phyloP scores from a whole-genome alignment of 2,329 filamentous ascomycete species.

The Dryadomyces quercivorus region DNA sequence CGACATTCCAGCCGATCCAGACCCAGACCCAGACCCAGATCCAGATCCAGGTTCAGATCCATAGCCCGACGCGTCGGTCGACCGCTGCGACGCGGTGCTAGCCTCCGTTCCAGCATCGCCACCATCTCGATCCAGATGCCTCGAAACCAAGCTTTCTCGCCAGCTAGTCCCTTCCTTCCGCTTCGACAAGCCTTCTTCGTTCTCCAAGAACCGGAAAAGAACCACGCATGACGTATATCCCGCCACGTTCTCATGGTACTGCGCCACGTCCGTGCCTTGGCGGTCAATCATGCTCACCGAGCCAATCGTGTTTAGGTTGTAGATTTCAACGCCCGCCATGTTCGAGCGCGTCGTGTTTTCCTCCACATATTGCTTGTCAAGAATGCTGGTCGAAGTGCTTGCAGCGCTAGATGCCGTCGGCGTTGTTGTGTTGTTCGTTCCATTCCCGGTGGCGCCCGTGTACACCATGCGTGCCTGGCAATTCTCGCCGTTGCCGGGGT shows the following conservation, averaged over 20 bases:
- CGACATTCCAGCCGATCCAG: not conserved
- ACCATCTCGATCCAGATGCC: too few species aligned
- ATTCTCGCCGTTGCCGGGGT: constrained; percentile 21
- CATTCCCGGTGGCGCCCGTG: constrained; percentile 16
- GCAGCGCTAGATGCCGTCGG: too few species aligned
- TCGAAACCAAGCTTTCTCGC: not conserved
- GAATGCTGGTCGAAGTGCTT: too few species aligned
- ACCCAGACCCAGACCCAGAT: too few species aligned
- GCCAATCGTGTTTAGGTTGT: constrained; percentile 35
- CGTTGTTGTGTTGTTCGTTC: not conserved
- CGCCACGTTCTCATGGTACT: constrained; percentile 12
- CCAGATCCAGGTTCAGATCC: too few species aligned
- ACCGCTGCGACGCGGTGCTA: too few species aligned
- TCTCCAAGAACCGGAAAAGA: constrained; percentile 12
- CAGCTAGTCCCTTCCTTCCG: constrained; percentile 4
- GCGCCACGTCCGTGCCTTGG: constrained; percentile 10
- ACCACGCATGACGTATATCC: constrained; percentile 15
- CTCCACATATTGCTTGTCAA: not conserved
- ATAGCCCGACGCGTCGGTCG: not conserved
- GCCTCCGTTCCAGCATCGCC: too few species aligned
- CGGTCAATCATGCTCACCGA: constrained; percentile 11
- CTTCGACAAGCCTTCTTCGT: too few species aligned
- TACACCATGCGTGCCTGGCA: constrained; percentile 29
- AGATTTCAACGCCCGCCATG: constrained; percentile 18
- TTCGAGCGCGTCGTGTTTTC: constrained; percentile 16